A percentile compares a stretch with the other conserved stretches of the same genome.
Evolutionary conservation across 2,329 filamentous ascomycete species (phyloP).

Genomic region (Monilinia laxa): DNA sequence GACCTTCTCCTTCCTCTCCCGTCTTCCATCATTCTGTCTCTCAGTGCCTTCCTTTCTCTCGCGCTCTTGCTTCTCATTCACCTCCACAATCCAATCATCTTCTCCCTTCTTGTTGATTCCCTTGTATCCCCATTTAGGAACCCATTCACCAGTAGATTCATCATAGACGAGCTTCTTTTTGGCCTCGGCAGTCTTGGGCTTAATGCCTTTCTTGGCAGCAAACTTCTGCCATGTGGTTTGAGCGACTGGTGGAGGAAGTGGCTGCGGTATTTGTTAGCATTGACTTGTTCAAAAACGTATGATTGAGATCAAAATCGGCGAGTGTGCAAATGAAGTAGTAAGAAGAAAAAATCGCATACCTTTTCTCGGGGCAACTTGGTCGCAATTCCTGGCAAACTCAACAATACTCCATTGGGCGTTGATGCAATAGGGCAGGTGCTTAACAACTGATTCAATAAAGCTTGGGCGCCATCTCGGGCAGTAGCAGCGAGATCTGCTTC

Average conservation of each 20-base stretch:
- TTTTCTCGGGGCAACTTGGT: slow-evolving; percentile 87
- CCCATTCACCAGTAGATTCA: slow-evolving; percentile 82
- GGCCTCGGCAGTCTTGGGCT: slow-evolving; percentile 78
- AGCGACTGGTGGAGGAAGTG: slow-evolving; percentile 75
- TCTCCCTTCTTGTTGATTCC: slow-evolving; percentile 83
- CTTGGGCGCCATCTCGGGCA: slow-evolving; percentile 88
- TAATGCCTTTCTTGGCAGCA: slow-evolving; percentile 95
- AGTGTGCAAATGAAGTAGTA: slow-evolving; percentile 1
- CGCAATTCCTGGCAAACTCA: slow-evolving; percentile 69
- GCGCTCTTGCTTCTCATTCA: slow-evolving; percentile 73
- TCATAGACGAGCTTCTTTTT: slow-evolving; percentile 79
- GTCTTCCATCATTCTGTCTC: slow-evolving; percentile 61
- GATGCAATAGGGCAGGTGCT: slow-evolving; percentile 79
- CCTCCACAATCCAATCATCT: slow-evolving; percentile 87
- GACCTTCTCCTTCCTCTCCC: slow-evolving; percentile 65
- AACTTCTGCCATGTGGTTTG: slow-evolving; percentile 96
- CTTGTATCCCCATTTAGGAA: slow-evolving; percentile 92
- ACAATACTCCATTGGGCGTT: slow-evolving; percentile 67
- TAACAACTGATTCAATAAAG: slow-evolving; percentile 90
- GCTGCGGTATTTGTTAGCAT: slow-evolving; percentile 42
- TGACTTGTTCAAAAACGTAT: not conserved
- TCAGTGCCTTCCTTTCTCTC: slow-evolving; percentile 61
- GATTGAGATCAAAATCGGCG: not conserved
- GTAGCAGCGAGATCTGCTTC: slow-evolving; percentile 69
- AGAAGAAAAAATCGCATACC: slow-evolving; percentile 31